Evolutionary conservation across 1,139 yeast species (phyloP).

Genomic region (Saccharomyces hybrid): DNA sequence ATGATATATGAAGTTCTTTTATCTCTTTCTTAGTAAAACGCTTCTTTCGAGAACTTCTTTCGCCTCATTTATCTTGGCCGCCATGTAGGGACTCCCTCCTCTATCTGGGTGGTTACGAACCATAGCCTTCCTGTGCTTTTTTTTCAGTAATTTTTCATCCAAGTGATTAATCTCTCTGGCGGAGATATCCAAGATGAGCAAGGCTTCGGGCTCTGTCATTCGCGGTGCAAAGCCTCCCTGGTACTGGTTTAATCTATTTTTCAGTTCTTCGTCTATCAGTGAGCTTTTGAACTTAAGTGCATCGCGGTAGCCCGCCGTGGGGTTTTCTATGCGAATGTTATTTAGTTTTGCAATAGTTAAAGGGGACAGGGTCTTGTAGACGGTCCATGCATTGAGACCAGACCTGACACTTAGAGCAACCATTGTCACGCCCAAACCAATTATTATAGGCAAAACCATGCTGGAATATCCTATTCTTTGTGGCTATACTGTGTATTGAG

Average conservation of each 20-base stretch:
- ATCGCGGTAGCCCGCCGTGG: neutral
- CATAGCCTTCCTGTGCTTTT: conserved; percentile 84
- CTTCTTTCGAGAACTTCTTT: conserved; percentile 25
- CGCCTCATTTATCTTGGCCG: conserved; percentile 95
- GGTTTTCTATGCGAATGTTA: conserved; percentile 11
- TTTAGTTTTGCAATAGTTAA: conserved; percentile 25
- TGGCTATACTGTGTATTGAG: neutral
- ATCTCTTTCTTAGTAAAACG: conserved; percentile 15
- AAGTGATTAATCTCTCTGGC: conserved; percentile 48
- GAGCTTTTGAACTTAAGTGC: conserved; percentile 4
- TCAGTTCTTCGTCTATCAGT: conserved; percentile 4
- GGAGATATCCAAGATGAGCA: conserved; percentile 53
- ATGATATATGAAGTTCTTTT: conserved; percentile 4
- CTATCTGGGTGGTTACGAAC: conserved; percentile 92
- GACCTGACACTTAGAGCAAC: conserved; percentile 23
- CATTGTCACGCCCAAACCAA: conserved; percentile 25
- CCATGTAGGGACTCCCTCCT: conserved; percentile 93
- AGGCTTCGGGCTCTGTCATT: conserved; percentile 86
- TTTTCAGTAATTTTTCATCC: conserved; percentile 67
- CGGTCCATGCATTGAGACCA: conserved; percentile 27
- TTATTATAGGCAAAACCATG: conserved; percentile 28
- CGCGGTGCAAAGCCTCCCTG: conserved; percentile 75
- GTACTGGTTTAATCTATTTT: conserved; percentile 5
- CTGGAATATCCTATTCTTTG: neutral
- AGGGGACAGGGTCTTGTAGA: conserved; percentile 23